A percentile compares a stretch with the other conserved stretches of the same genome.
Evolutionary conservation across 371 early-diverging fungal genomes (phyloP).

Genomic region (Mortierella polycephala): DNA sequence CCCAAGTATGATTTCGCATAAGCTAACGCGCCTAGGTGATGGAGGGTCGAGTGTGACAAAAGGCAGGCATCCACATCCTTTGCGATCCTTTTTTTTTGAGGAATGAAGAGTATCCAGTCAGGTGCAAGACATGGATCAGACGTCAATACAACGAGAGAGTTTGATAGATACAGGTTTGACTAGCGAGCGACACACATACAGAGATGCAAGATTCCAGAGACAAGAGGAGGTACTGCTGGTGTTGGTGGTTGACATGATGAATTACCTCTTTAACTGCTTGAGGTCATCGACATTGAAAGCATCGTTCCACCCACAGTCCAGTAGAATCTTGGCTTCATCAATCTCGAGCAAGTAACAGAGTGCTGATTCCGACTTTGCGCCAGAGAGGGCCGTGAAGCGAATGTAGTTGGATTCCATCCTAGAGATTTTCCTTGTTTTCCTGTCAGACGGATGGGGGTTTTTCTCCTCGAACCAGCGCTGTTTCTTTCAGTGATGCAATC

Average conservation of each 20-base stretch:
- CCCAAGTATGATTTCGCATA: constrained; percentile 85
- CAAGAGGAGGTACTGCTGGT: background rate
- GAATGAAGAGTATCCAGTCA: background rate
- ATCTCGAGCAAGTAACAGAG: constrained; percentile 93
- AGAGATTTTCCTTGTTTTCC: background rate
- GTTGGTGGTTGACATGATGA: background rate
- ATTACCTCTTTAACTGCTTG: constrained; percentile 72
- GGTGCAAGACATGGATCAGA: background rate
- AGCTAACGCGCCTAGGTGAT: constrained; percentile 92
- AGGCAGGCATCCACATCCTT: constrained; percentile 94
- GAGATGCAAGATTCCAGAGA: background rate
- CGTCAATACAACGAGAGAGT: background rate
- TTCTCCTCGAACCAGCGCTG: too few species aligned
- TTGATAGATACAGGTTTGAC: background rate
- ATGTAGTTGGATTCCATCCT: constrained; percentile 52
- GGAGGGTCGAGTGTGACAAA: constrained; percentile 89
- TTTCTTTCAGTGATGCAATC: too few species aligned
- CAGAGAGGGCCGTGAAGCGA: constrained; percentile 85
- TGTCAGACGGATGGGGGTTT: too few species aligned
- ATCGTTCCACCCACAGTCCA: constrained; percentile 95
- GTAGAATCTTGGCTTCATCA: constrained; percentile 87
- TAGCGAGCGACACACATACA: background rate
- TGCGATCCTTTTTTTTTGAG: constrained; percentile 66
- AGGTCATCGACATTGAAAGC: constrained; percentile 76
- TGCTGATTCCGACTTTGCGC: constrained; percentile 83